Evolutionary conservation across 805 yeast genomes (phyloP), one percentile per base, ranked within the genome.

Genomic region (Jamesozyma hellenica): DNA sequence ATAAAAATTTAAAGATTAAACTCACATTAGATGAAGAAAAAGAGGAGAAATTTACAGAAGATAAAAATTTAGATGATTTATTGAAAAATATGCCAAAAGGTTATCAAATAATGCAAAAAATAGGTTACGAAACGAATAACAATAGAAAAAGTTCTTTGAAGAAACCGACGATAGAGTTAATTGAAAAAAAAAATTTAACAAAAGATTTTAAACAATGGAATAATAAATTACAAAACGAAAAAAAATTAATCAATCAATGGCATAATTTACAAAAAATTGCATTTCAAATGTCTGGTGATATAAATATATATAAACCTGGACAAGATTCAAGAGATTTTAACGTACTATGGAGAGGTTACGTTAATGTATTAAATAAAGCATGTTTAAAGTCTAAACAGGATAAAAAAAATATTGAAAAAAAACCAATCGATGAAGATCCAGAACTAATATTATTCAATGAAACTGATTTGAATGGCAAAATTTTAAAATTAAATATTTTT

Each of bases 271-370:
- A 68, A 48, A 64, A 63, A 39, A 46, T 57, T 11, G 68, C 74
- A 40, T 68, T 65, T 43, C 66, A 66, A 35, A 49, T 65, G 40
- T 63, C 66, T 21, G 72, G 68, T 0, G 72, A 67, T 28, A 57
- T 44, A n/a, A 55, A 53, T 6, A 39, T 41, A 11, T 43, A 53
- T 38, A 42, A 43, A 15, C 44, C 49, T 3, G 48, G 48, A 3
- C 39, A 47, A 5, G 58, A 64, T 28, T 53, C 58, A 13, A 32
- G 56, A 26, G 63, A 62, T 42, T 43, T 61, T 13, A 67, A 69
- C 35, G 61, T 58, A 1, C 50, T 72, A 28, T 72, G 76, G 76
- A 58, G 70, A 46, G 53, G 60, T 0, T 61, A 60, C 38, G 58
- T 61, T 7, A 41, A 32, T n/a, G 41, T 40, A 28, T 29, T 50